phyloP scores from a whole-genome alignment of 345 rosid genomes.

The Salix viminalis region DNA sequence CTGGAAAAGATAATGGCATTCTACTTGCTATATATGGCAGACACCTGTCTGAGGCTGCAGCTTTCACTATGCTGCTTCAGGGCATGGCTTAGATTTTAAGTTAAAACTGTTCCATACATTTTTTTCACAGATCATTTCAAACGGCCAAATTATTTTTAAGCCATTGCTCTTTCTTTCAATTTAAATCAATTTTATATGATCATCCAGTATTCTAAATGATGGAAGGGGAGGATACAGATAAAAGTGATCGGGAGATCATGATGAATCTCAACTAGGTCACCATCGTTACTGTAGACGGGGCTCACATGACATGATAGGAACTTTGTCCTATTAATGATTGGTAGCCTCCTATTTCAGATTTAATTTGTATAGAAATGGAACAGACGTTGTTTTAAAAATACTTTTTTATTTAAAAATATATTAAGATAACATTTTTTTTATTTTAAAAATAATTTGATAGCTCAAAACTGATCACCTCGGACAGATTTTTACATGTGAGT shows the following conservation, averaged over 20 bases:
- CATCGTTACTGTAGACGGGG: slow-evolving; percentile 13
- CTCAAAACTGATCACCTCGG: background rate
- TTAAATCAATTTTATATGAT: background rate
- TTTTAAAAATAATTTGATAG: too few relatives aligned
- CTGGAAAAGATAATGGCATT: background rate
- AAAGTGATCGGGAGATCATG: background rate
- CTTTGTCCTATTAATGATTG: slow-evolving; percentile 14
- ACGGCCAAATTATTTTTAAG: background rate
- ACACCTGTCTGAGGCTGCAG: slow-evolving; percentile 8
- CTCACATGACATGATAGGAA: slow-evolving; percentile 16
- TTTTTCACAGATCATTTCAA: too few relatives aligned
- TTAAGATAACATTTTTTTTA: too few relatives aligned
- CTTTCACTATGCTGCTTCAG: slow-evolving; percentile 4
- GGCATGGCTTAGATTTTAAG: background rate
- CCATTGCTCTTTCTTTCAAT: background rate
- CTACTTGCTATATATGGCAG: background rate
- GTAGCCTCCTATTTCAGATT: background rate
- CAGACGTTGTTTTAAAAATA: too few relatives aligned
- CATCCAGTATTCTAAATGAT: background rate
- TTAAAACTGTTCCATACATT: too few relatives aligned
- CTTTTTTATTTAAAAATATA: too few relatives aligned
- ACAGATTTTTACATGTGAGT: background rate
- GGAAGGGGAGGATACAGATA: background rate
- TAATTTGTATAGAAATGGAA: too few relatives aligned
- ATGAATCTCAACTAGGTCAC: background rate